phyloP scores from a whole-genome alignment of 495 filamentous ascomycete genomes.

The Annulohypoxylon nitens region DNA sequence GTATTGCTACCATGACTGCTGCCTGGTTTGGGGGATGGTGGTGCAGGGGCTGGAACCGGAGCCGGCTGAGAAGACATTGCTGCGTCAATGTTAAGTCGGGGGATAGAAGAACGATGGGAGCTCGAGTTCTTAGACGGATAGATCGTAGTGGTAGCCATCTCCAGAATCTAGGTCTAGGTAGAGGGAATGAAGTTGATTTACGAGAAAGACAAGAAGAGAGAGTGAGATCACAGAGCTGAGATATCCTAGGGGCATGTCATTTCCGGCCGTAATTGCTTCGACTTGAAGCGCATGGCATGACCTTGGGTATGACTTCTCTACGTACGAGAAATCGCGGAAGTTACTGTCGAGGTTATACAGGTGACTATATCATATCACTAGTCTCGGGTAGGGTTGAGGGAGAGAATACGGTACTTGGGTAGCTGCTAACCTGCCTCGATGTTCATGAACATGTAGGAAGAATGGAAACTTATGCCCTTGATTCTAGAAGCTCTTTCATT shows the following conservation, averaged over 20 bases:
- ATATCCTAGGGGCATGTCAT: conserved; percentile 22
- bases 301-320: conserved; percentile 2
- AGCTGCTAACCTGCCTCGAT: conserved; percentile 6
- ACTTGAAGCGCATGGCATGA: background rate
- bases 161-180: conserved; percentile 26
- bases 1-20: conserved; percentile 18
- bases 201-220: conserved; percentile 1
- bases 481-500: conserved; percentile 4
- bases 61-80: conserved; percentile 36
- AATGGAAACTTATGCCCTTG: background rate
- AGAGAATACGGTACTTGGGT: background rate
- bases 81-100: conserved; percentile 30
- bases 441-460: background rate
- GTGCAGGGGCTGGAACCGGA: conserved; percentile 7
- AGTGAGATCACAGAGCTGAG: conserved; percentile 3
- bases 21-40: conserved; percentile 35
- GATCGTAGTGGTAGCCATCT: conserved; percentile 40
- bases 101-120: conserved; percentile 31
- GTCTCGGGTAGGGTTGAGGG: background rate
- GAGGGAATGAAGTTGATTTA: conserved; percentile 15
- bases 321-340: conserved; percentile 16
- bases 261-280: conserved; percentile 11
- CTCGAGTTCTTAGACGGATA: conserved; percentile 32
- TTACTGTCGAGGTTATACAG: conserved; percentile 4
- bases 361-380: background rate